Evolutionary conservation across 2,329 filamentous ascomycete species (phyloP).

Genomic region (Colletotrichum noveboracense): DNA sequence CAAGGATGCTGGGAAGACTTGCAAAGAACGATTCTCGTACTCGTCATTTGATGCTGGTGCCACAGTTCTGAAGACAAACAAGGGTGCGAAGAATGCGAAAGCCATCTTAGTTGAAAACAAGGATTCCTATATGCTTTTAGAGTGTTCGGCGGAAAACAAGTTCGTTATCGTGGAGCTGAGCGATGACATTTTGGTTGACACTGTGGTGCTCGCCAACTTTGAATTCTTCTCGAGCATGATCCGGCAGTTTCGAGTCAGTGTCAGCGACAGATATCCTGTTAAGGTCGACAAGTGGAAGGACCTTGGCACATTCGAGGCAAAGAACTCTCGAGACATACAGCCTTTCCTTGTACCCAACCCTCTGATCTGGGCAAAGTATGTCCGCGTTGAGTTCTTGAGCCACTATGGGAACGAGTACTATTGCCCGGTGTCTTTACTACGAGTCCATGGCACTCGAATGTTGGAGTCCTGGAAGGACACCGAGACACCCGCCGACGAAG

Average conservation of each 20-base stretch:
- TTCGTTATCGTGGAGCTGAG: constrained; percentile 95
- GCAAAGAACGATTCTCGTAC: constrained; percentile 97
- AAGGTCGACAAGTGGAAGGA: constrained; percentile 92
- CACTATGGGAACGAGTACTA: constrained; percentile 98
- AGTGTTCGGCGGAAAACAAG: constrained; percentile 86
- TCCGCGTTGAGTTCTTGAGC: constrained; percentile 88
- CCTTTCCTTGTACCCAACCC: constrained; percentile 94
- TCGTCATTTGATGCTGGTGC: constrained; percentile 97
- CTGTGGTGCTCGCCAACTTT: constrained; percentile 95
- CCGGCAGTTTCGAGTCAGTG: constrained; percentile 86
- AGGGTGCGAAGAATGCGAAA: constrained; percentile 84
- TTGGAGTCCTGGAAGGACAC: constrained; percentile 91
- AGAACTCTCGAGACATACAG: constrained; percentile 92
- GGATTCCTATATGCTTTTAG: constrained; percentile 97
- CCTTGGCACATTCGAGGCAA: constrained; percentile 85
- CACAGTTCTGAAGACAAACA: constrained; percentile 88
- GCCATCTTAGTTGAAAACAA: constrained; percentile 95
- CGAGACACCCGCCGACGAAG: constrained; percentile 66
- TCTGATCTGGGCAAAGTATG: constrained; percentile 92
- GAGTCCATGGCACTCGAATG: constrained; percentile 96
- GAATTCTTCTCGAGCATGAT: constrained; percentile 99
- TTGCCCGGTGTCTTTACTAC: constrained; percentile 87
- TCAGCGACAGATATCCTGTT: constrained; percentile 92
- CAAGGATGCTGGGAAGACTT: constrained; percentile 95
- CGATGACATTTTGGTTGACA: constrained; percentile 86